phyloP scores from a whole-genome alignment of 495 filamentous ascomycete genomes.

The Podospora tetraspora region DNA sequence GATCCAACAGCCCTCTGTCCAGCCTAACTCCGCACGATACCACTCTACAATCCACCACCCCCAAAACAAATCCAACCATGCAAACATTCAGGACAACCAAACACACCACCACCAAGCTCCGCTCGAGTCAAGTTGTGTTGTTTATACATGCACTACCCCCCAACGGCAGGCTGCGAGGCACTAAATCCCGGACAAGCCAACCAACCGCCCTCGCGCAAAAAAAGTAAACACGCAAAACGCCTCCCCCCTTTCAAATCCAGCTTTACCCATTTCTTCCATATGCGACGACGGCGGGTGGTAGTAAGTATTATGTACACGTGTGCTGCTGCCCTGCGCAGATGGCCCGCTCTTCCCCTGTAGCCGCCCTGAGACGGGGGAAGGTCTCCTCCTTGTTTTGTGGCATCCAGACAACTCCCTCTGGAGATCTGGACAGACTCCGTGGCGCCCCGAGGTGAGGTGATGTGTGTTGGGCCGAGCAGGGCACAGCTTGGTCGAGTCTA shows the following conservation, averaged over 20 bases:
- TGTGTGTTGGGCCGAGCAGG: neutral
- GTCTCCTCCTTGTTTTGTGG: neutral
- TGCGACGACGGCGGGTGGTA: neutral
- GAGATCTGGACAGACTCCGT: neutral
- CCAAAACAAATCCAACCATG: neutral
- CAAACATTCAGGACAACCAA: neutral
- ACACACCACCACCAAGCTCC: neutral
- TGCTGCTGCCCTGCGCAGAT: neutral
- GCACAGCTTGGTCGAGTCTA: neutral
- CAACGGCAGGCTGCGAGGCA: neutral
- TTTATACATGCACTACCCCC: neutral
- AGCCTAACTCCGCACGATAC: no score
- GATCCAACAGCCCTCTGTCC: no score
- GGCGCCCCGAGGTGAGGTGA: neutral
- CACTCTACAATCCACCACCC: neutral
- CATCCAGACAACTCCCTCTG: neutral
- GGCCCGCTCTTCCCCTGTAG: neutral
- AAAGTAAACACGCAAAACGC: neutral
- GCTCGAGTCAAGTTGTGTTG: neutral
- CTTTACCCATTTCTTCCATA: neutral
- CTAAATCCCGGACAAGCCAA: neutral
- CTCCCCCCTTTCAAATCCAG: constrained; percentile 3
- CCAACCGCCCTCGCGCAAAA: neutral
- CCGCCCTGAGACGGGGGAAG: neutral
- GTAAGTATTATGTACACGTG: neutral